A percentile compares a stretch with the other conserved stretches of the same genome.
Conservation (phyloP, 1,284 basidiomycete species). For the Mycena sp. region DNA sequence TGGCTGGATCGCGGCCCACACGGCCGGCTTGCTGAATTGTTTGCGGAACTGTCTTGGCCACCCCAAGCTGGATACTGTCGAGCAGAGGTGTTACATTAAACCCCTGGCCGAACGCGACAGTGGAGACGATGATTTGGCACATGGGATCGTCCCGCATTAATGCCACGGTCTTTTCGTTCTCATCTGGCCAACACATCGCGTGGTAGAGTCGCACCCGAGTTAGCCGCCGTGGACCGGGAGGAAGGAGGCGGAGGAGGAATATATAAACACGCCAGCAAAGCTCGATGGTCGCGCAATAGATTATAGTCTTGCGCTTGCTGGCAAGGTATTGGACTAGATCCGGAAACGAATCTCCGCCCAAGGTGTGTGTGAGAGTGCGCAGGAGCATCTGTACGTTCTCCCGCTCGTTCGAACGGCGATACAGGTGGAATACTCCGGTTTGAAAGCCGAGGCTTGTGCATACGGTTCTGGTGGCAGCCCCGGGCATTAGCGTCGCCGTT, state of each 20-base stretch:
- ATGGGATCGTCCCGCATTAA: constrained; percentile 1
- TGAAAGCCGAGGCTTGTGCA: constrained; percentile 21
- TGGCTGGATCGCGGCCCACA: not conserved
- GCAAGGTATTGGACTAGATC: constrained; percentile 4
- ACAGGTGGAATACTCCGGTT: not conserved
- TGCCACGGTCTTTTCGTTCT: constrained; percentile 8
- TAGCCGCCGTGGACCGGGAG: not conserved
- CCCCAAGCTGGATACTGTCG: constrained; percentile 1
- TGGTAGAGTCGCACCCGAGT: constrained; percentile 3
- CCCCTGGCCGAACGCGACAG: not conserved
- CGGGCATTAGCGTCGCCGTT: constrained; percentile 26
- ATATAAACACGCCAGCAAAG: constrained; percentile 10
- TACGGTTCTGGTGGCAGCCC: constrained; percentile 2
- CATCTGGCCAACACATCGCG: constrained; percentile 5
- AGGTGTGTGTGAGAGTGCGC: not conserved
- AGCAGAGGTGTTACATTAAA: not conserved
- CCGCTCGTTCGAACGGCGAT: constrained; percentile 24
- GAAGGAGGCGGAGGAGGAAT: constrained; percentile 6
- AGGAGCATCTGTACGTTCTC: no score
- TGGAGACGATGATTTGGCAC: constrained; percentile 5
- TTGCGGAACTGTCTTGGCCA: not conserved
- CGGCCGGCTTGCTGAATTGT: constrained; percentile 1
- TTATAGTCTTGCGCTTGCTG: constrained; percentile 3
- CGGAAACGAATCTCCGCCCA: not conserved
- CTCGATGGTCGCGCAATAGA: constrained; percentile 12